A percentile compares a stretch with the other conserved stretches of the same genome.
These are phyloP conservation scores for Ophiocordyceps australis DNA, from an alignment of 2,329 filamentous ascomycete genomes.

Conservation along the genomic window DNA sequence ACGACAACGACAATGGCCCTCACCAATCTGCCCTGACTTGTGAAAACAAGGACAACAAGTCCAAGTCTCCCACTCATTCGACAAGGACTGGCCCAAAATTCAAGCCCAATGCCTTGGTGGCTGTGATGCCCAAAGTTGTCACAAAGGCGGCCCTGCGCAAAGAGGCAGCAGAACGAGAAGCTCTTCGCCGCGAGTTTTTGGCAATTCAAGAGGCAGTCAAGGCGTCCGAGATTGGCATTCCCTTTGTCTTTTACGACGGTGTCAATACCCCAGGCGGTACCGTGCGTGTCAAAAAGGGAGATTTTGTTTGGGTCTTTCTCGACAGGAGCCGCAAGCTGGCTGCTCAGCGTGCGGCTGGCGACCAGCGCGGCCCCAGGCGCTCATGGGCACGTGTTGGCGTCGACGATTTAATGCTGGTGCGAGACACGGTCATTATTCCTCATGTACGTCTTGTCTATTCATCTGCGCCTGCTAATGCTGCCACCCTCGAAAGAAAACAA, in stretches of 20 bases:
- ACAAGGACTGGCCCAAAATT: no score
- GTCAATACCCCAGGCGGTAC: constrained; percentile 72
- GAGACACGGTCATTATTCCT: constrained; percentile 80
- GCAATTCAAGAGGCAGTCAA: constrained; percentile 73
- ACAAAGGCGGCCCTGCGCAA: constrained; percentile 60
- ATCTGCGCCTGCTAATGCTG: no score
- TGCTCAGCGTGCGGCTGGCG: constrained; percentile 61
- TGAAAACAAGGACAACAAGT: constrained; percentile 6
- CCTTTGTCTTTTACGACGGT: constrained; percentile 95
- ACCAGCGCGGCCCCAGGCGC: constrained; percentile 44
- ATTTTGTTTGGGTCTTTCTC: constrained; percentile 81
- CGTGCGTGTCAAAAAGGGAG: constrained; percentile 82
- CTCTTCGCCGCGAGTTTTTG: constrained; percentile 68
- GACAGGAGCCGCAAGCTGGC: constrained; percentile 85
- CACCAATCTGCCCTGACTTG: no score
- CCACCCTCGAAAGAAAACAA: background rate
- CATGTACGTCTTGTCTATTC: constrained; percentile 47
- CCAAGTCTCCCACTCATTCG: constrained; percentile 1
- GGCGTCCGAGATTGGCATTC: constrained; percentile 72
- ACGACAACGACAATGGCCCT: constrained; percentile 3
- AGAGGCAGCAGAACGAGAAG: constrained; percentile 63
- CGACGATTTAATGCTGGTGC: constrained; percentile 86
- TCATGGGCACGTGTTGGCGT: constrained; percentile 91
- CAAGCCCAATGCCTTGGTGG: constrained; percentile 39
- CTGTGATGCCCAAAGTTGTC: constrained; percentile 46